Evolutionary conservation across 345 rosid species (phyloP).

Genomic region (Kernera saxatilis): DNA sequence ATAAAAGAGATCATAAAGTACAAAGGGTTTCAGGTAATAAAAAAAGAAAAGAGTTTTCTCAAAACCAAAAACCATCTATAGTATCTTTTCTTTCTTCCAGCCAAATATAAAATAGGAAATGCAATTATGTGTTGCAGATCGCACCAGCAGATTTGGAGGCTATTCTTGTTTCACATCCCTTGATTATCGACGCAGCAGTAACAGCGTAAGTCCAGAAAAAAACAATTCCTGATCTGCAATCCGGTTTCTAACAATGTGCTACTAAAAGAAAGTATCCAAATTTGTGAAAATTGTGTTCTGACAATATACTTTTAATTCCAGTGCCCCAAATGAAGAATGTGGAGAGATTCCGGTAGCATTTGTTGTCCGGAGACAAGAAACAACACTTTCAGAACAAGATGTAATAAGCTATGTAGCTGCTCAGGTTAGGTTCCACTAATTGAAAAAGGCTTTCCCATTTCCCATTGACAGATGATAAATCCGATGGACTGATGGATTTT

Average conservation of each 20-base stretch:
- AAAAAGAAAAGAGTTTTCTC: neutral
- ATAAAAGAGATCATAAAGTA: conserved; percentile 81
- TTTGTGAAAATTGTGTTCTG: neutral
- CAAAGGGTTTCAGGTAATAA: conserved; percentile 93
- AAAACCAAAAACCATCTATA: neutral
- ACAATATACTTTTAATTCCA: conserved; percentile 16
- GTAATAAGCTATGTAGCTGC: conserved; percentile 51
- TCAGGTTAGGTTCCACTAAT: conserved; percentile 41
- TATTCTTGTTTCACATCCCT: conserved; percentile 60
- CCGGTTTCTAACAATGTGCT: neutral
- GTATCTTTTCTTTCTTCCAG: neutral
- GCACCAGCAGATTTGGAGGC: conserved; percentile 92
- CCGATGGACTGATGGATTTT: neutral
- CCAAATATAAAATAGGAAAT: neutral
- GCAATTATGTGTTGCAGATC: conserved; percentile 40
- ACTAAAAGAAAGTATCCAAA: neutral
- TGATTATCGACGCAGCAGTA: conserved; percentile 69
- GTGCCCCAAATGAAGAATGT: conserved; percentile 43
- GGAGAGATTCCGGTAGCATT: conserved; percentile 91
- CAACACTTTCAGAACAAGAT: conserved; percentile 42
- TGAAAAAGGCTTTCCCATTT: neutral
- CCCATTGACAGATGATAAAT: neutral
- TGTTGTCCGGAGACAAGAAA: conserved; percentile 50
- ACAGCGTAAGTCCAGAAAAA: conserved; percentile 46
- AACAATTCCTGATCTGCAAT: neutral